These are phyloP conservation scores for Phytopythium boreale DNA, from an alignment of 352 stramenopile genomes.

Conservation along the genomic window DNA sequence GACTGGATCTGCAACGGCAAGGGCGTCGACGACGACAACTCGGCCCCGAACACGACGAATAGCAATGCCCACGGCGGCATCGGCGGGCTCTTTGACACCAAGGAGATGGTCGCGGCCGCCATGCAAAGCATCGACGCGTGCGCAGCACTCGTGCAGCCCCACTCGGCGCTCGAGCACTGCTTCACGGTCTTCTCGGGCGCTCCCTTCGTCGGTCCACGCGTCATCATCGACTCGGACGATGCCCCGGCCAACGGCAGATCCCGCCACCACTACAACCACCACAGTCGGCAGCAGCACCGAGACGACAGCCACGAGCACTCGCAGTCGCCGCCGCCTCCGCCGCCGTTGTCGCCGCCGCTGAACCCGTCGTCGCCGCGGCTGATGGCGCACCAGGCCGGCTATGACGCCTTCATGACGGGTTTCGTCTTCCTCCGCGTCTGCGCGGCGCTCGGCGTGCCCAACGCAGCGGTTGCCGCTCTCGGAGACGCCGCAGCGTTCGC, in stretches of 20 bases:
- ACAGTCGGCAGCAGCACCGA: not conserved
- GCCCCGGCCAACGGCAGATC: not conserved
- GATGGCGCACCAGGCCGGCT: conserved; percentile 68
- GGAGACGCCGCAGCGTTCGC: conserved; percentile 1
- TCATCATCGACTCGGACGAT: conserved; percentile 23
- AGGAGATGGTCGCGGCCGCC: conserved; percentile 58
- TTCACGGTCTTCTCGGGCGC: conserved; percentile 52
- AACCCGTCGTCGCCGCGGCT: conserved; percentile 16
- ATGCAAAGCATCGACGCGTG: conserved; percentile 68
- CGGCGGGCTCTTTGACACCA: conserved; percentile 67
- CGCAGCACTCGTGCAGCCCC: conserved; percentile 38
- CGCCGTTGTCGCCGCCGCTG: not conserved
- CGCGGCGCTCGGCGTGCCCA: conserved; percentile 50
- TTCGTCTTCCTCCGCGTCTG: conserved; percentile 71
- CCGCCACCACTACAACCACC: conserved; percentile 3
- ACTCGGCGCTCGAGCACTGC: conserved; percentile 66
- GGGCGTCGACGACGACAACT: not conserved
- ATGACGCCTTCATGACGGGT: conserved; percentile 80
- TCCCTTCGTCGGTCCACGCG: conserved; percentile 60
- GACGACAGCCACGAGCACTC: conserved; percentile 2
- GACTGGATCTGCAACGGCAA: conserved; percentile 34
- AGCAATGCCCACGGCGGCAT: not conserved
- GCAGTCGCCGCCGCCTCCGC: not conserved
- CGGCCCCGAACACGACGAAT: not conserved
- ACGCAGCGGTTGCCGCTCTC: conserved; percentile 44